Conservation (phyloP, 2,329 filamentous ascomycete species). For the Madurella fahalii region DNA sequence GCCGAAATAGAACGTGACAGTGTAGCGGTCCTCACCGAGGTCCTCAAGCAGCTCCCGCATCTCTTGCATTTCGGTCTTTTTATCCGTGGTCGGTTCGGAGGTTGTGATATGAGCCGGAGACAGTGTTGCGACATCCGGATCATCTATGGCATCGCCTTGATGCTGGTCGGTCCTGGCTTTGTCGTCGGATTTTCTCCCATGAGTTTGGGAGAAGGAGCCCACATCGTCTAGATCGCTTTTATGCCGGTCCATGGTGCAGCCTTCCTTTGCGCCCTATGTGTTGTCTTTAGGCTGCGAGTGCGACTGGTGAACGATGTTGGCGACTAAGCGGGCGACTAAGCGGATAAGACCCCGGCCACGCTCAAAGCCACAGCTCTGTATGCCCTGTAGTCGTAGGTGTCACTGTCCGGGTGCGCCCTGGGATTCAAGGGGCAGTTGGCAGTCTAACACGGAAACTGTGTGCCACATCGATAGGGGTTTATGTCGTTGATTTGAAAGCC, state of each 20-base stretch:
- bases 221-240: background rate
- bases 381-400: no score
- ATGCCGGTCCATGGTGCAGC: background rate
- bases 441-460: no score
- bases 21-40: conserved; percentile 11
- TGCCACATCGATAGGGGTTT: no score
- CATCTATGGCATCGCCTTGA: background rate
- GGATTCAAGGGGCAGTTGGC: background rate
- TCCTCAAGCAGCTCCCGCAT: conserved; percentile 5
- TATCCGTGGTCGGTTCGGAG: background rate
- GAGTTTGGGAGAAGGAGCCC: background rate
- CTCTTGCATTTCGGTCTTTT: conserved; percentile 2
- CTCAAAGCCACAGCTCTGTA: no score
- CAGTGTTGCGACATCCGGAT: background rate
- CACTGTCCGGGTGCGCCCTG: no score
- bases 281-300: background rate
- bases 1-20: conserved; percentile 13
- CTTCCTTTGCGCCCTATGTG: background rate
- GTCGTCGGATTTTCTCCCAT: conserved; percentile 7
- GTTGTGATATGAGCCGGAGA: background rate
- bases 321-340: conserved; percentile 6
- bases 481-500: no score
- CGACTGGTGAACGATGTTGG: background rate
- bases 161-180: conserved; percentile 2
- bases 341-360: background rate